Evolutionary conservation across 306 rosid genomes (phyloP), one percentile per base, ranked within the genome.

Genomic region (Nissolia schottii): DNA sequence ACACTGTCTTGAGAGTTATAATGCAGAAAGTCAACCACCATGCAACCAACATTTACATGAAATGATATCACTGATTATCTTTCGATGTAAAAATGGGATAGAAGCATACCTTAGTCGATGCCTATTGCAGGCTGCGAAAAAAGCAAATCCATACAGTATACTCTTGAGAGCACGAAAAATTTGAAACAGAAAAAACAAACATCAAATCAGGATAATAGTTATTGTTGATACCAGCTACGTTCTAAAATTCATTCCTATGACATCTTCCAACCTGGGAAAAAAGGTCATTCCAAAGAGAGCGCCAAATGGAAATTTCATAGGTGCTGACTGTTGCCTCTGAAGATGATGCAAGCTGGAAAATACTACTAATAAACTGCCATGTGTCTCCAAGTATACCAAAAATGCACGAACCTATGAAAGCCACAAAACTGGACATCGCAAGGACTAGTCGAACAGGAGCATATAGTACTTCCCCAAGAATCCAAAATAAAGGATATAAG

Each of bases 71-170:
- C 18, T 41, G 12, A 60, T 49, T 70, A 35, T 75, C 74, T 54
- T 43, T 27, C 49, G 54, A 13, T 23, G 79, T 51, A 53, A 41
- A 40, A 51, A 81, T 6, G 35, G 49, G 67, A 64, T 20, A 75
- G 18, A 67, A 75, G 56, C 67, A 70, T 73, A 91, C 98, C 98
- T 94, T 46, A 94, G 95, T 19, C 97, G 90, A 89, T 94, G 98
- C 87, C 97, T 82, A 71, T 94, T 94, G 87, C 98, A 94, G 68
- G 98, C 91, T 32, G 92, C 24, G 59, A 94, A 87, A 77, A 94
- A 94, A 19, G 97, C 97, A 73, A 94, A 81, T 27, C 97, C 98
- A 59, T 87, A 83, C 45, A 94, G 70, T 82, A 94, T 94, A 80
- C 91, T 87, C 87, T 86, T 87, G 62, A 94, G 72, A 67, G 98